Conservation (phyloP, 192 early-diverging fungal genomes). For the Coemansia sp. region DNA sequence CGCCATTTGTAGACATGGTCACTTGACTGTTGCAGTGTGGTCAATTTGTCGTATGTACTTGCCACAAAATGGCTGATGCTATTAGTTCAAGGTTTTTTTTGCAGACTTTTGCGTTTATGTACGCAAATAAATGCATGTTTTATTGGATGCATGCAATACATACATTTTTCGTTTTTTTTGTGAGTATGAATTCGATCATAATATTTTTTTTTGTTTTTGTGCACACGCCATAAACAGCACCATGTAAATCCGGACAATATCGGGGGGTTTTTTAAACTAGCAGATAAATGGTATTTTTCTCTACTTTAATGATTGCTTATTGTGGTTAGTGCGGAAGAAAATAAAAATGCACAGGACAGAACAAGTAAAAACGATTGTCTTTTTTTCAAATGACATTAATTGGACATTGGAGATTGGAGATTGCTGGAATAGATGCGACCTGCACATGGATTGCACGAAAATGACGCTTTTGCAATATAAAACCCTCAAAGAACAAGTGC, state of each 20-base stretch:
- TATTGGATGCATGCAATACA: slow-evolving; percentile 2
- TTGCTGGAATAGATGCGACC: not conserved
- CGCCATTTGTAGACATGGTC: not conserved
- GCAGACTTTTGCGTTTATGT: not conserved
- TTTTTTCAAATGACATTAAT: not conserved
- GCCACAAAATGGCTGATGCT: slow-evolving; percentile 20
- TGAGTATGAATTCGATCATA: not conserved
- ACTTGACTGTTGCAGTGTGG: not conserved
- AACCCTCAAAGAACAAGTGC: no score
- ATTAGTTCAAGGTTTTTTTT: not conserved
- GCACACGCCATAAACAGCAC: not conserved
- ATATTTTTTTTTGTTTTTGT: not conserved
- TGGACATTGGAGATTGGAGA: not conserved
- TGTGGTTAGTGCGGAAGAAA: not conserved
- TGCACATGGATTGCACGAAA: no score
- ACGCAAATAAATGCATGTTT: slow-evolving; percentile 3
- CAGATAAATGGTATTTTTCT: no score
- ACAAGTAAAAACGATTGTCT: not conserved
- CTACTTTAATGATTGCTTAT: not conserved
- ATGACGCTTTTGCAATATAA: no score
- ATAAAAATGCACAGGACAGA: not conserved
- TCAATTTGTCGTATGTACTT: slow-evolving; percentile 1
- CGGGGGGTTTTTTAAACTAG: no score
- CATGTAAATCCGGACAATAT: no score
- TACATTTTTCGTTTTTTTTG: not conserved